These are phyloP conservation scores for Leishmania major DNA, from an alignment of 208 protist genomes.

Conservation along the genomic window DNA sequence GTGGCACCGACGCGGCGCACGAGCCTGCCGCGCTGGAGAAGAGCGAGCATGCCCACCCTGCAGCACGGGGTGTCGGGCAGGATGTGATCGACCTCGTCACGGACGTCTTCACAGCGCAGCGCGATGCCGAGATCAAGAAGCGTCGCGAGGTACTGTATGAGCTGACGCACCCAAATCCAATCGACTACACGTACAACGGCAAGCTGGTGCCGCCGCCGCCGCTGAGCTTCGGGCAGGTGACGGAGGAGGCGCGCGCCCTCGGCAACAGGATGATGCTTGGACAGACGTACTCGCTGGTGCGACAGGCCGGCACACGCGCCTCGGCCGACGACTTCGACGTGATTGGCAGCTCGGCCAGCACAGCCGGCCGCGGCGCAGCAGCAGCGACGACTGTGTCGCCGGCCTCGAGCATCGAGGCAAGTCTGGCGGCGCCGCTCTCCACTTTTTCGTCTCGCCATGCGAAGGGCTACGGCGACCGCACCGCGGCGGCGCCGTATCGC, in stretches of 20 bases:
- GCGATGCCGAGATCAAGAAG: conserved; percentile 53
- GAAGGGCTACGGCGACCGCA: not conserved
- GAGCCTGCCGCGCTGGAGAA: conserved; percentile 26
- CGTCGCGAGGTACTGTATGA: conserved; percentile 83
- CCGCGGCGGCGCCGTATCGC: conserved; percentile 24
- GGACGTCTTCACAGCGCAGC: conserved; percentile 74
- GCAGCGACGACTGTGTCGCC: conserved; percentile 10
- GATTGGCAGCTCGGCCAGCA: not conserved
- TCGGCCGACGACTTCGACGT: conserved; percentile 29
- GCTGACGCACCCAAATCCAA: conserved; percentile 79
- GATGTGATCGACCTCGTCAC: conserved; percentile 90
- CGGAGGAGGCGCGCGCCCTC: conserved; percentile 62
- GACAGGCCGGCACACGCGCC: conserved; percentile 59
- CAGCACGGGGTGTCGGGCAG: conserved; percentile 61
- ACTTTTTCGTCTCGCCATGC: not conserved
- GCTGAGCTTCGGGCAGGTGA: conserved; percentile 83
- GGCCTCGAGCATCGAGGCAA: conserved; percentile 25
- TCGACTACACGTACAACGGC: conserved; percentile 86
- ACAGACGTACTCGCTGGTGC: conserved; percentile 79
- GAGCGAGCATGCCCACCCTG: conserved; percentile 38
- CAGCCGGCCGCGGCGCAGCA: not conserved
- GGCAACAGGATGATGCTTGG: conserved; percentile 75
- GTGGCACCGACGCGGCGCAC: not conserved
- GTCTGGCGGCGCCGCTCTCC: conserved; percentile 1
- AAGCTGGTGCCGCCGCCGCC: conserved; percentile 89